phyloP scores from a whole-genome alignment of 768 basidiomycete genomes.

The Boletus huronensis region DNA sequence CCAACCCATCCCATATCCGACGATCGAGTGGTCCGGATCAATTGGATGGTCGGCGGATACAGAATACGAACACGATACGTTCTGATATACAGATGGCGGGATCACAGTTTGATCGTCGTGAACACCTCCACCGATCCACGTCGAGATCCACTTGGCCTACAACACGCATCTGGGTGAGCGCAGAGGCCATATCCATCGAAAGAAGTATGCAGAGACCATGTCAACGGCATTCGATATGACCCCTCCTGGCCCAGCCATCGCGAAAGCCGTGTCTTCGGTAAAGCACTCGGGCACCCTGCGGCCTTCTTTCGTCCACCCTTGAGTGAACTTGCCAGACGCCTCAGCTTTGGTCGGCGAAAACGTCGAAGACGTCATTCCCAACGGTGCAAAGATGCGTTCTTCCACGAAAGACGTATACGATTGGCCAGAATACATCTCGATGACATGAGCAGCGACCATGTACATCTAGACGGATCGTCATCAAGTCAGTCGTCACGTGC shows the following conservation, averaged over 20 bases:
- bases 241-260: constrained; percentile 40
- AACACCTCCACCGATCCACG: constrained; percentile 35
- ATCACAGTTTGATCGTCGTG: constrained; percentile 32
- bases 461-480: constrained; percentile 36
- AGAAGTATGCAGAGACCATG: constrained; percentile 23
- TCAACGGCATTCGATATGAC: constrained; percentile 42
- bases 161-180: background rate
- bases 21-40: constrained; percentile 25
- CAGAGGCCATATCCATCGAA: background rate
- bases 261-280: constrained; percentile 19
- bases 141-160: constrained; percentile 40
- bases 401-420: constrained; percentile 39
- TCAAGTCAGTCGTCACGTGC: background rate
- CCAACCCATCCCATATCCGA: constrained; percentile 45
- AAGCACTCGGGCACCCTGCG: constrained; percentile 34
- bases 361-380: constrained; percentile 41
- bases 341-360: constrained; percentile 34
- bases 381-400: constrained; percentile 38
- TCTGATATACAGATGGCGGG: constrained; percentile 28
- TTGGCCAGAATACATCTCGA: constrained; percentile 32
- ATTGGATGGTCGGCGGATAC: constrained; percentile 14
- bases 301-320: constrained; percentile 33
- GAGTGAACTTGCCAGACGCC: constrained; percentile 31
- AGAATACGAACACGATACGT: constrained; percentile 31
- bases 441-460: constrained; percentile 32